Evolutionary conservation across 2,329 filamentous ascomycete genomes (phyloP).

Genomic region (Hypomyces rosellus): DNA sequence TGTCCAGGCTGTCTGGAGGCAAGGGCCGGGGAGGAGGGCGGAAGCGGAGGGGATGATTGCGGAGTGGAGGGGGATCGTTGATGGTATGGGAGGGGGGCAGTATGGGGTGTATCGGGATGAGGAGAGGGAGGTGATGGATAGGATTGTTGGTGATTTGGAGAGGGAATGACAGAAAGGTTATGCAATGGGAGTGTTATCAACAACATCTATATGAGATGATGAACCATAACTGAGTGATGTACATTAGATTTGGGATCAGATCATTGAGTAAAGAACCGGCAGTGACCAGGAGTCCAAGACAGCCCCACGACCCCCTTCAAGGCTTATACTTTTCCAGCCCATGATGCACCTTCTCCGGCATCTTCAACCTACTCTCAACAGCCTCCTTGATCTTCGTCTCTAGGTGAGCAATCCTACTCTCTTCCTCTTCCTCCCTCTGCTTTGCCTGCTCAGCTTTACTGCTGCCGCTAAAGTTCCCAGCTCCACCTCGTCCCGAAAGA

Average conservation of each 20-base stretch:
- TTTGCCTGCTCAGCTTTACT: conserved; percentile 22
- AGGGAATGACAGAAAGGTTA: not conserved
- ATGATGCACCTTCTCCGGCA: conserved; percentile 41
- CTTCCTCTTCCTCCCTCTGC: conserved; percentile 24
- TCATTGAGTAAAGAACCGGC: not conserved
- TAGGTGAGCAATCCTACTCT: conserved; percentile 23
- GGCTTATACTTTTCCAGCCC: conserved; percentile 13
- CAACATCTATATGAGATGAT: no score
- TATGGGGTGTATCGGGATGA: not conserved
- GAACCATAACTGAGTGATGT: no score
- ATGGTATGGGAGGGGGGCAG: not conserved
- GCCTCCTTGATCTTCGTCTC: conserved; percentile 38
- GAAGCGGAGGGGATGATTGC: not conserved
- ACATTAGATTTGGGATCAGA: no score
- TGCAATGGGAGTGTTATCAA: no score
- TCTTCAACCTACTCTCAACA: conserved; percentile 42
- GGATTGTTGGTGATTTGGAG: not conserved
- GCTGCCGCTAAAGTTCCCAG: conserved; percentile 44
- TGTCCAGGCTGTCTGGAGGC: not conserved
- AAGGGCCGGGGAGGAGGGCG: not conserved
- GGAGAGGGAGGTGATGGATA: not conserved
- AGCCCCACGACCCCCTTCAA: no score
- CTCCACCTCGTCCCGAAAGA: conserved; percentile 46
- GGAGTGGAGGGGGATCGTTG: not conserved
- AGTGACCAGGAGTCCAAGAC: not conserved